A percentile compares a stretch with the other conserved stretches of the same genome.
phyloP scores from a whole-genome alignment of 148 eudicot species.

The Cornus kousa region DNA sequence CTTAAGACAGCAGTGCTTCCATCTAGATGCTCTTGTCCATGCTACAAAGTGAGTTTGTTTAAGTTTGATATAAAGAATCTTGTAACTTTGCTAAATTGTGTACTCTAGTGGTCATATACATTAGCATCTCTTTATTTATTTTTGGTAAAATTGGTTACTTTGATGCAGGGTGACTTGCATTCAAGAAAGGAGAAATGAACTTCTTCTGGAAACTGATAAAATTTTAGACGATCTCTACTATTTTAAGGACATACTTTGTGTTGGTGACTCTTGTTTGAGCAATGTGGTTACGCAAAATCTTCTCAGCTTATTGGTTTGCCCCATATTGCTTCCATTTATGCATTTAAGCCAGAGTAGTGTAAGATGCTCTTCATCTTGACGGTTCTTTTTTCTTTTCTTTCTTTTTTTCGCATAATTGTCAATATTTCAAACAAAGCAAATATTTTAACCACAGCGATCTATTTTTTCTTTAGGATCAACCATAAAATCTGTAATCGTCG shows the following conservation, averaged over 20 bases:
- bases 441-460: neutral
- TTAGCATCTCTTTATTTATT: neutral
- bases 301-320: conserved; percentile 48
- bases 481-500: neutral
- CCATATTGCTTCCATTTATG: conserved; percentile 41
- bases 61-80: neutral
- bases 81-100: conserved; percentile 5
- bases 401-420: neutral
- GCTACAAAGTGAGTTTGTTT: conserved; percentile 26
- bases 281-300: conserved; percentile 36
- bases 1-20: conserved; percentile 37
- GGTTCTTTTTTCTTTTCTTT: too few relatives aligned
- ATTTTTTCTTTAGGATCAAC: neutral
- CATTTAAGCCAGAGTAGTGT: conserved; percentile 35
- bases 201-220: conserved; percentile 29
- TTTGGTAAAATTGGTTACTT: conserved; percentile 13
- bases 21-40: conserved; percentile 33
- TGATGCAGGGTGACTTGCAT: conserved; percentile 33
- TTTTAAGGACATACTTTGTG: conserved; percentile 41
- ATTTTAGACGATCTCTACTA: conserved; percentile 51
- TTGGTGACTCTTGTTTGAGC: conserved; percentile 37
- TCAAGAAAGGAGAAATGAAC: conserved; percentile 28
- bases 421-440: neutral
- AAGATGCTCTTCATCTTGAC: conserved; percentile 22
- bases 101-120: neutral